phyloP scores from a whole-genome alignment of 2,329 filamentous ascomycete genomes.

The Dactylellina sp. region DNA sequence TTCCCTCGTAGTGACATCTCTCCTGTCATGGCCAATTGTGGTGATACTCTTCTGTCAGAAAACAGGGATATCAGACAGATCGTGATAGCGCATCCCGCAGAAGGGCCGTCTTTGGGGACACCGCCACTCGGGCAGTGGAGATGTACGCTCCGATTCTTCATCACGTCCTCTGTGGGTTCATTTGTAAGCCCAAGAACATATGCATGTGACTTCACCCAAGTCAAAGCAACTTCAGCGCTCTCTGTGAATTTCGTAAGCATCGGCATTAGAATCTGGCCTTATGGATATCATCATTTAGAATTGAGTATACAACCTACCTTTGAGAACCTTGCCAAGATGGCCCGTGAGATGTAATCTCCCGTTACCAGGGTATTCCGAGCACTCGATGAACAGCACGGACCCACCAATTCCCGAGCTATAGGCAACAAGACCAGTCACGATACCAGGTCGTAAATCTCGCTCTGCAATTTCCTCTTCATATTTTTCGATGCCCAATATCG shows the following conservation, averaged over 20 bases:
- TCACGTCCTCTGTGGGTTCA: constrained; percentile 87
- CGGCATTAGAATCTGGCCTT: neutral
- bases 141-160: constrained; percentile 93
- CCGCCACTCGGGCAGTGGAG: constrained; percentile 96
- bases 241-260: constrained; percentile 66
- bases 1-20: constrained; percentile 80
- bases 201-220: constrained; percentile 96
- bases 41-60: constrained; percentile 83
- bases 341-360: constrained; percentile 94
- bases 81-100: constrained; percentile 91
- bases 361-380: constrained; percentile 94
- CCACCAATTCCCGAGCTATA: constrained; percentile 81
- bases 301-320: constrained; percentile 64
- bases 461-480: constrained; percentile 97
- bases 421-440: constrained; percentile 95
- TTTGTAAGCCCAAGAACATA: constrained; percentile 87
- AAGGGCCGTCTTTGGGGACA: constrained; percentile 79
- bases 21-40: constrained; percentile 93
- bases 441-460: constrained; percentile 82
- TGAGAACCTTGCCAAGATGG: constrained; percentile 94
- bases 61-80: constrained; percentile 93
- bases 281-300: neutral
- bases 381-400: constrained; percentile 97
- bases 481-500: constrained; percentile 89
- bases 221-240: constrained; percentile 92